phyloP scores from a whole-genome alignment of 2,329 filamentous ascomycete genomes.

The Pseudogymnoascus sp. region DNA sequence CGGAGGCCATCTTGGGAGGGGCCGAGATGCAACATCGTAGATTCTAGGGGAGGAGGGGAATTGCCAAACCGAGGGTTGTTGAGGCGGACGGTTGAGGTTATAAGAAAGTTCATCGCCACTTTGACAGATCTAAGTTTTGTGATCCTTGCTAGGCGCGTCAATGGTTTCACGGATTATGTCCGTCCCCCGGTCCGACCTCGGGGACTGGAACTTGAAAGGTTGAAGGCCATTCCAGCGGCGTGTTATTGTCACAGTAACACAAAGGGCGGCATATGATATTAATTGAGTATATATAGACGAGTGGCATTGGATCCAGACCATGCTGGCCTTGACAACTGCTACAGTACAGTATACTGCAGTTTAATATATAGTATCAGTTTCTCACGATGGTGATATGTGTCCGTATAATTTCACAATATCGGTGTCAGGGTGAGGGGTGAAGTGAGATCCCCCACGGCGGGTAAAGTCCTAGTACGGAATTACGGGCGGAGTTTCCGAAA shows the following conservation, averaged over 20 bases:
- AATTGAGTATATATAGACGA: background rate
- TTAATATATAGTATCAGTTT: background rate
- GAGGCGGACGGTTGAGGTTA: background rate
- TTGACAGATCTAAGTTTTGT: slow-evolving; percentile 7
- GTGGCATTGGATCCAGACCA: background rate
- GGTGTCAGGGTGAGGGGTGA: background rate
- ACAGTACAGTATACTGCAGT: too few relatives aligned
- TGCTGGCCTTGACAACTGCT: background rate
- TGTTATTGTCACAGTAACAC: background rate
- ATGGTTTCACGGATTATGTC: slow-evolving; percentile 5
- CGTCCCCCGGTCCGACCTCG: slow-evolving; percentile 2
- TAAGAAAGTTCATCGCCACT: background rate
- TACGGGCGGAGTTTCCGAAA: slow-evolving; percentile 6
- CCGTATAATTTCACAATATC: background rate
- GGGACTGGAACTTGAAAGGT: background rate
- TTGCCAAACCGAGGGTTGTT: background rate
- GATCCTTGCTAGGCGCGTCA: slow-evolving; percentile 3
- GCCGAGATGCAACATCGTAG: background rate
- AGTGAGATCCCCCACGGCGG: slow-evolving; percentile 1
- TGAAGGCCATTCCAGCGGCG: background rate
- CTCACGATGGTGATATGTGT: background rate
- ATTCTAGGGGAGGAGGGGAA: background rate
- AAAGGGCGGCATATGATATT: background rate
- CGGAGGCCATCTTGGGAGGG: slow-evolving; percentile 42
- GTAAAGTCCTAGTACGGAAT: slow-evolving; percentile 5